These are phyloP conservation scores for Apiospora marii DNA, from an alignment of 2,329 filamentous ascomycete species.

Conservation along the genomic window DNA sequence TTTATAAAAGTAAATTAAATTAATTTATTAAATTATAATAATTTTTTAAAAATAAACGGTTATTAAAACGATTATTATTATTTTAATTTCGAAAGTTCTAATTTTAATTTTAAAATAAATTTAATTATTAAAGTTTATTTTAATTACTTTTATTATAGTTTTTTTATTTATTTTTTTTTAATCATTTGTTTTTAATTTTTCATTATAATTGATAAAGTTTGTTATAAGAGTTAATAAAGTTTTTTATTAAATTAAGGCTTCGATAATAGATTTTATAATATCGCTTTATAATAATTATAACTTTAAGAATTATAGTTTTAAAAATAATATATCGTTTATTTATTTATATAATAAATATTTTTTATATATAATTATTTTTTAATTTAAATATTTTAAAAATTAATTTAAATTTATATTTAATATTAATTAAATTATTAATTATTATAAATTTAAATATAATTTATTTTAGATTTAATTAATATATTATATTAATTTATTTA, in stretches of 20 bases:
- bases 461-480: background rate
- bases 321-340: background rate
- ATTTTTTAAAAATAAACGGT: background rate
- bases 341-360: constrained; percentile 5
- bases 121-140: background rate
- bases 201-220: background rate
- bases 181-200: background rate
- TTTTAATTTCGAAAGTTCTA: background rate
- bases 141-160: background rate
- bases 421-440: background rate
- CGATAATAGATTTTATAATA: background rate
- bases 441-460: background rate
- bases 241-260: background rate
- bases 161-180: background rate
- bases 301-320: background rate
- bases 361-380: background rate
- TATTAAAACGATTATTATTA: background rate
- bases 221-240: too few relatives aligned
- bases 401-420: too few relatives aligned
- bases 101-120: background rate
- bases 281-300: background rate
- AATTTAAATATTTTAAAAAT: too few relatives aligned
- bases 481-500: background rate
- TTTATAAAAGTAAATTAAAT: too few relatives aligned
- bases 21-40: background rate